Evolutionary conservation across 192 early-diverging fungal genomes (phyloP).

Genomic region (Geranomyces michiganensis): DNA sequence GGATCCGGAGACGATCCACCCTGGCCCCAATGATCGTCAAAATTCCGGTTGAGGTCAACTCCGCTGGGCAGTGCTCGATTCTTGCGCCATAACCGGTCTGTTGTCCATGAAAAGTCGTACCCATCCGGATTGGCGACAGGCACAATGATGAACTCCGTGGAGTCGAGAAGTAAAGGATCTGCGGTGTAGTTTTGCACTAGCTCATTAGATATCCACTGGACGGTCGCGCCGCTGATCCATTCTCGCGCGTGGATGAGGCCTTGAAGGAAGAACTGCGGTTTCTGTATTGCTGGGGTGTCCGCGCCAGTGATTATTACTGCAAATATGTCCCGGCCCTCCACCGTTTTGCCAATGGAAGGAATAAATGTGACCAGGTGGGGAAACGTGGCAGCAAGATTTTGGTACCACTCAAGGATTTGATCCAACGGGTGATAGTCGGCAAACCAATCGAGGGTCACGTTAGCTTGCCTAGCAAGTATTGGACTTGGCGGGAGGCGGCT

Average conservation of each 20-base stretch:
- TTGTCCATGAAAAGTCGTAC: conserved; percentile 49
- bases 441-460: conserved; percentile 3
- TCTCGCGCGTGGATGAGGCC: conserved; percentile 61
- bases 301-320: conserved; percentile 55
- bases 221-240: conserved; percentile 59
- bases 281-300: conserved; percentile 16
- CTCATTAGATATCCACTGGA: conserved; percentile 58
- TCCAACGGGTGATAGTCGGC: neutral
- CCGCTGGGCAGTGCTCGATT: conserved; percentile 41
- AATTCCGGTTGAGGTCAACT: conserved; percentile 18
- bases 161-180: conserved; percentile 42
- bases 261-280: conserved; percentile 46
- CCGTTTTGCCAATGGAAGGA: conserved; percentile 63
- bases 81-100: conserved; percentile 61
- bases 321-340: conserved; percentile 61
- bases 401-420: conserved; percentile 52
- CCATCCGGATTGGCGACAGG: conserved; percentile 66
- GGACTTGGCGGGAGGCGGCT: neutral
- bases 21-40: conserved; percentile 56
- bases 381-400: conserved; percentile 46
- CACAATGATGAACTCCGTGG: conserved; percentile 56
- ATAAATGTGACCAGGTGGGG: conserved; percentile 56
- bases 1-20: conserved; percentile 58
- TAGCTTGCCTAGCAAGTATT: neutral
- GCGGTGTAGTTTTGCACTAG: conserved; percentile 45